phyloP scores from a whole-genome alignment of 2,329 filamentous ascomycete genomes.

The Blastomyces parvus region DNA sequence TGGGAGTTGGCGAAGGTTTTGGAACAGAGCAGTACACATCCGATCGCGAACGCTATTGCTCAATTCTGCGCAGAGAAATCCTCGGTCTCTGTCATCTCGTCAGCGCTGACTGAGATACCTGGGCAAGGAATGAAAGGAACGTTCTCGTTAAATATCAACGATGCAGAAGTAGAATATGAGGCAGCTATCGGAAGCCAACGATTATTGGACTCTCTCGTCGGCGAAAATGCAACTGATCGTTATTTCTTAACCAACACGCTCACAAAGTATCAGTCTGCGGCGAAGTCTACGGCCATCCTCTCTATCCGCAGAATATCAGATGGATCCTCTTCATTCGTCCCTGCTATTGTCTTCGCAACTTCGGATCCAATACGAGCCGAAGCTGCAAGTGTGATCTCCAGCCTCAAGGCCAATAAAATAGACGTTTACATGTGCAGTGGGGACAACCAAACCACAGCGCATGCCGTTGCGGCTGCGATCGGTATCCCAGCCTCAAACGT shows the following conservation, averaged over 20 bases:
- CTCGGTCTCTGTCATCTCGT: conserved; percentile 21
- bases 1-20: conserved; percentile 41
- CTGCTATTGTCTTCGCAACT: conserved; percentile 62
- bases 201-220: conserved; percentile 31
- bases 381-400: conserved; percentile 53
- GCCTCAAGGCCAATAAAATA: conserved; percentile 56
- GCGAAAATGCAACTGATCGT: conserved; percentile 23
- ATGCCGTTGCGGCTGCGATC: conserved; percentile 64
- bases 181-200: conserved; percentile 51
- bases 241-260: conserved; percentile 29
- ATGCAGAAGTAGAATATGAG: conserved; percentile 28
- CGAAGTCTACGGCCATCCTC: conserved; percentile 39
- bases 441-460: conserved; percentile 77
- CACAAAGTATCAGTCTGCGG: conserved; percentile 32
- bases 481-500: conserved; percentile 67
- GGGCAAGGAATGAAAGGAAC: conserved; percentile 49
- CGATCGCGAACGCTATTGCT: conserved; percentile 48
- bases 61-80: conserved; percentile 37
- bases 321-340: conserved; percentile 23
- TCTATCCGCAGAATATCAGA: conserved; percentile 26
- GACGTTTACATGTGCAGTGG: conserved; percentile 89
- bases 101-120: conserved; percentile 44
- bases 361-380: conserved; percentile 74
- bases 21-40: conserved; percentile 53
- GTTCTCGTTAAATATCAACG: conserved; percentile 32